These are phyloP conservation scores for Aspergillus taichungensis DNA, from an alignment of 495 filamentous ascomycete genomes.

Conservation along the genomic window DNA sequence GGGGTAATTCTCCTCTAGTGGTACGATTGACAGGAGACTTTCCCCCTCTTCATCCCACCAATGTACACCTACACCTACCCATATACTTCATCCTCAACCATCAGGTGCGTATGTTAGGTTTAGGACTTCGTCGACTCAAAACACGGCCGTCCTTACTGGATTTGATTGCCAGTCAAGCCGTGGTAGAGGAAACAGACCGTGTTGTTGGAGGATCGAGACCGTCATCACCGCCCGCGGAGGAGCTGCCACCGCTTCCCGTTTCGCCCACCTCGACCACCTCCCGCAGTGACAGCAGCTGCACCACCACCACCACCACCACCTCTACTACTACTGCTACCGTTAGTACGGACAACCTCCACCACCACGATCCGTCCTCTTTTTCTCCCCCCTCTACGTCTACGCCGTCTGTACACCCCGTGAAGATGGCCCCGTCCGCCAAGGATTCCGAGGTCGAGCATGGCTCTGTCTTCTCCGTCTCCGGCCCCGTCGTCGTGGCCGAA, in stretches of 20 bases:
- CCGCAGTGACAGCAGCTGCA: constrained; percentile 29
- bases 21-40: too few species aligned
- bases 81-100: not conserved
- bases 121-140: constrained; percentile 52
- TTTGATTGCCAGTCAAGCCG: constrained; percentile 45
- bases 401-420: constrained; percentile 28
- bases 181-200: constrained; percentile 6
- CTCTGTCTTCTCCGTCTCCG: constrained; percentile 44
- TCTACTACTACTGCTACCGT: constrained; percentile 14
- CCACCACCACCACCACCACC: constrained; percentile 31
- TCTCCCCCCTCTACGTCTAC: constrained; percentile 23
- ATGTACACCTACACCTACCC: too few species aligned
- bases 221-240: constrained; percentile 34
- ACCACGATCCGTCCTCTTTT: too few species aligned
- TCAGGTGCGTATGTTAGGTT: constrained; percentile 45
- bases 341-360: too few species aligned
- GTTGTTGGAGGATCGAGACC: constrained; percentile 24
- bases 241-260: constrained; percentile 46
- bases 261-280: constrained; percentile 36
- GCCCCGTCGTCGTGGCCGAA: constrained; percentile 93
- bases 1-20: constrained; percentile 33
- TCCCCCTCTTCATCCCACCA: too few species aligned
- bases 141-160: constrained; percentile 66
- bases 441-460: constrained; percentile 49
- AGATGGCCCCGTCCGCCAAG: constrained; percentile 55